Conservation (phyloP, 371 early-diverging fungal genomes). For the Lichtheimia ramosa region DNA sequence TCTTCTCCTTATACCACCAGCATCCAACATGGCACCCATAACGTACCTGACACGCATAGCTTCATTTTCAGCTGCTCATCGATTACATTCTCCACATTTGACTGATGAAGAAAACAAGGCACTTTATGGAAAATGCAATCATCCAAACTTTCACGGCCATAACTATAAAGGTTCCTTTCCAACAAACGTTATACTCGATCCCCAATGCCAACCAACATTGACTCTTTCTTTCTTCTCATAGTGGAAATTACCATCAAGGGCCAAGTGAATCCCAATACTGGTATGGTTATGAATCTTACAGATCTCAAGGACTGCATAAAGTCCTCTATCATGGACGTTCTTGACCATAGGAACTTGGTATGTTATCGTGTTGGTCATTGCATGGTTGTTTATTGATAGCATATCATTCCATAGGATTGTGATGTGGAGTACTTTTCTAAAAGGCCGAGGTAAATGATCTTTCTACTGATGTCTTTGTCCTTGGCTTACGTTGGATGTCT, state of each 20-base stretch:
- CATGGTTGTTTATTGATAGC: not conserved
- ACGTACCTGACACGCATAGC: conserved; percentile 76
- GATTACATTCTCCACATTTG: conserved; percentile 75
- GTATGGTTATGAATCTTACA: conserved; percentile 87
- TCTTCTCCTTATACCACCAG: not conserved
- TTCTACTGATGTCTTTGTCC: not conserved
- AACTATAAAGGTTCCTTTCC: conserved; percentile 72
- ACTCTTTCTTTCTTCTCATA: conserved; percentile 11
- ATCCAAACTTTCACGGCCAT: conserved; percentile 85
- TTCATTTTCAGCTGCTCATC: conserved; percentile 87
- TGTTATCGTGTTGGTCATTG: not conserved
- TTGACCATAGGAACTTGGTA: conserved; percentile 87
- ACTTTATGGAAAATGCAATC: conserved; percentile 90
- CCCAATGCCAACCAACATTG: no score
- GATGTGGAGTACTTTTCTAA: conserved; percentile 76
- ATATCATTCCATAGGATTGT: conserved; percentile 53
- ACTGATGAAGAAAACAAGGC: conserved; percentile 69
- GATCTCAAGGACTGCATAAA: conserved; percentile 81
- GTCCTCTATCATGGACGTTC: conserved; percentile 66
- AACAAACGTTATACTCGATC: not conserved
- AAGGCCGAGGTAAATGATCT: conserved; percentile 34
- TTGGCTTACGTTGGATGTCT: not conserved
- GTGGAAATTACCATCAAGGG: conserved; percentile 81
- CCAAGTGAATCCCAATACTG: conserved; percentile 69
- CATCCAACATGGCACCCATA: conserved; percentile 41